Percentiles rank a stretch among this genome's conserved stretches.
Conservation (phyloP, 805 yeast species). For the Ogataea minuta region DNA sequence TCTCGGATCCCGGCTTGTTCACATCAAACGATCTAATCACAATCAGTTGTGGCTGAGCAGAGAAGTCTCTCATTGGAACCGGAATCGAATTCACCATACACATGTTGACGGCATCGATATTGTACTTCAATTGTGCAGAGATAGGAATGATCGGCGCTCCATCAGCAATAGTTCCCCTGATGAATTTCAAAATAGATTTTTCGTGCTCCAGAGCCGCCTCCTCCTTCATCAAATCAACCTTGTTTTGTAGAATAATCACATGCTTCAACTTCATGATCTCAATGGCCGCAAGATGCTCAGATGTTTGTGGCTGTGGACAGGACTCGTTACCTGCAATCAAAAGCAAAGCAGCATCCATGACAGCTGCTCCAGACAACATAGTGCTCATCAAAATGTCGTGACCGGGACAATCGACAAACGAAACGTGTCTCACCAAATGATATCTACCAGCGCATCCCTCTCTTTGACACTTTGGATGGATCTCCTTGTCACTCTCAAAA, state of each 20-base stretch:
- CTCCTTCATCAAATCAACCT: constrained; percentile 98
- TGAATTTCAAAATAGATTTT: constrained; percentile 85
- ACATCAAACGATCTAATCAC: constrained; percentile 98
- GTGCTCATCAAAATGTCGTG: constrained; percentile 99
- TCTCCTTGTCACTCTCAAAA: constrained; percentile 91
- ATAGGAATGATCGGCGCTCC: constrained; percentile 99
- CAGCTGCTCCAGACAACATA: constrained; percentile 99
- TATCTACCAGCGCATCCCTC: constrained; percentile 89
- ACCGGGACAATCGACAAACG: constrained; percentile 99
- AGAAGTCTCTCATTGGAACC: constrained; percentile 92
- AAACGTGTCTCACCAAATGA: constrained; percentile 89
- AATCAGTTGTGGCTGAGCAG: constrained; percentile 90
- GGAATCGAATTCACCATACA: constrained; percentile 94
- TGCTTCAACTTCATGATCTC: constrained; percentile 98
- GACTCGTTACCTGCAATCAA: constrained; percentile 98
- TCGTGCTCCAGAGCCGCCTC: constrained; percentile 95
- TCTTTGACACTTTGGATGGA: constrained; percentile 86
- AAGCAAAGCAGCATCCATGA: constrained; percentile 98
- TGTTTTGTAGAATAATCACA: constrained; percentile 93
- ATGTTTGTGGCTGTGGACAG: constrained; percentile 99
- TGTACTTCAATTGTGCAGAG: constrained; percentile 97
- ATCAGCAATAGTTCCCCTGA: constrained; percentile 97
- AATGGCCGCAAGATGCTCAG: constrained; percentile 98
- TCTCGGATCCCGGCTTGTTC: constrained; percentile 97
- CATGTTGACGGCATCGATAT: constrained; percentile 97